Evolutionary conservation across 805 yeast genomes (phyloP).

Genomic region (Kluyveromyces siamensis): DNA sequence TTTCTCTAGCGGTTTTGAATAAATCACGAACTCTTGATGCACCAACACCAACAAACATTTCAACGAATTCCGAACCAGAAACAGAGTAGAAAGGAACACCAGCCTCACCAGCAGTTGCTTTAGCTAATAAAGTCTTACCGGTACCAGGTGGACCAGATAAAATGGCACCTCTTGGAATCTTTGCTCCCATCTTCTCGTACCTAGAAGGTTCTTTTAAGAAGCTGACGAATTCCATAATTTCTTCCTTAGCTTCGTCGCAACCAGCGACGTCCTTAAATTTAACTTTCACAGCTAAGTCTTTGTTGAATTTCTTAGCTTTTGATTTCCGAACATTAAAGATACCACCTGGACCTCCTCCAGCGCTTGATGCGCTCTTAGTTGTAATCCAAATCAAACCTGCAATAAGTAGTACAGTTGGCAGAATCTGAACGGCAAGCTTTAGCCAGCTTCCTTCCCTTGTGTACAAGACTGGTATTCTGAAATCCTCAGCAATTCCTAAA

Average conservation of each 20-base stretch:
- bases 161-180: conserved; percentile 92
- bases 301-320: conserved; percentile 72
- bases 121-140: conserved; percentile 87
- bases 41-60: conserved; percentile 96
- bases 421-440: conserved; percentile 56
- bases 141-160: conserved; percentile 96
- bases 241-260: conserved; percentile 88
- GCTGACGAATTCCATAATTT: conserved; percentile 90
- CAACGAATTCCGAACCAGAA: conserved; percentile 92
- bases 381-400: conserved; percentile 85
- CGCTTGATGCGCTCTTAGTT: conserved; percentile 43
- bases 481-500: conserved; percentile 47
- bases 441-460: conserved; percentile 60
- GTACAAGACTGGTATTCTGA: conserved; percentile 76
- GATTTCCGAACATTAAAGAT: conserved; percentile 72
- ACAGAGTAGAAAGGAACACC: conserved; percentile 89
- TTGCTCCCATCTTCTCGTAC: conserved; percentile 84
- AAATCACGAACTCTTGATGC: conserved; percentile 91
- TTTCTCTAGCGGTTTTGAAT: conserved; percentile 80
- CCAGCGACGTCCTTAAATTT: conserved; percentile 90
- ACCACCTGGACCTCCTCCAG: conserved; percentile 55
- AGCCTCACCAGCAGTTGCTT: conserved; percentile 96
- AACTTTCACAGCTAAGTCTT: conserved; percentile 73
- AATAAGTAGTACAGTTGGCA: conserved; percentile 84
- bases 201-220: conserved; percentile 78